These are phyloP conservation scores for Petunia hybrid DNA, from an alignment of 305 asterid species.

Conservation along the genomic window DNA sequence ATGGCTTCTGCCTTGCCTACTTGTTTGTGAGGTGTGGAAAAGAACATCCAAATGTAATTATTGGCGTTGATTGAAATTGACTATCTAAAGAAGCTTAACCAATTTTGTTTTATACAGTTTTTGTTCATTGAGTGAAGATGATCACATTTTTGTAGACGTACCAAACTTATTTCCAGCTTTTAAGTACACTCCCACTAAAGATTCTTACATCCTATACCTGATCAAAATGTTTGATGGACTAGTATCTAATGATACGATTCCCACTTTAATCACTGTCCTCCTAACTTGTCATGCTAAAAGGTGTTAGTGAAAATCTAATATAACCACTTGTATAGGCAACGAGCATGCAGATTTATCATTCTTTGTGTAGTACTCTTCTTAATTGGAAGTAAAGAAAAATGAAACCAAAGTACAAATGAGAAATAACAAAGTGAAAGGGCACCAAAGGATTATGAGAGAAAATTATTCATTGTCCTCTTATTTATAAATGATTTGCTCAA, in stretches of 20 bases:
- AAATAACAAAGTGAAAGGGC: conserved; percentile 11
- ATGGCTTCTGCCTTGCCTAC: background rate
- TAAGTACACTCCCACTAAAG: too few species aligned
- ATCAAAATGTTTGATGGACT: too few species aligned
- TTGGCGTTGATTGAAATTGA: too few species aligned
- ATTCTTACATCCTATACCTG: too few species aligned
- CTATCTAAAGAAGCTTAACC: too few species aligned
- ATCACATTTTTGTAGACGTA: too few species aligned
- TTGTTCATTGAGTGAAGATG: too few species aligned
- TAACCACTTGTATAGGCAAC: background rate
- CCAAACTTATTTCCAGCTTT: too few species aligned
- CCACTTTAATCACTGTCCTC: background rate
- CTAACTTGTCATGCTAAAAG: background rate
- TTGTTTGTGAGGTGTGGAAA: background rate
- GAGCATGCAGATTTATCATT: too few species aligned
- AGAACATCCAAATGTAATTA: background rate
- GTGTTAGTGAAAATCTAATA: background rate
- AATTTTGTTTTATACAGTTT: too few species aligned
- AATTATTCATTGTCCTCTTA: conserved; percentile 24
- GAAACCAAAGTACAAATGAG: background rate
- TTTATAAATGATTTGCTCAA: conserved; percentile 6
- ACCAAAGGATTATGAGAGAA: background rate
- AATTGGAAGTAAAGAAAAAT: background rate
- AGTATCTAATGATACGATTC: too few species aligned
- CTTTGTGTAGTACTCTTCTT: too few species aligned